These are phyloP conservation scores for Tagetes patula DNA, from an alignment of 129 eudicot genomes.

Conservation along the genomic window DNA sequence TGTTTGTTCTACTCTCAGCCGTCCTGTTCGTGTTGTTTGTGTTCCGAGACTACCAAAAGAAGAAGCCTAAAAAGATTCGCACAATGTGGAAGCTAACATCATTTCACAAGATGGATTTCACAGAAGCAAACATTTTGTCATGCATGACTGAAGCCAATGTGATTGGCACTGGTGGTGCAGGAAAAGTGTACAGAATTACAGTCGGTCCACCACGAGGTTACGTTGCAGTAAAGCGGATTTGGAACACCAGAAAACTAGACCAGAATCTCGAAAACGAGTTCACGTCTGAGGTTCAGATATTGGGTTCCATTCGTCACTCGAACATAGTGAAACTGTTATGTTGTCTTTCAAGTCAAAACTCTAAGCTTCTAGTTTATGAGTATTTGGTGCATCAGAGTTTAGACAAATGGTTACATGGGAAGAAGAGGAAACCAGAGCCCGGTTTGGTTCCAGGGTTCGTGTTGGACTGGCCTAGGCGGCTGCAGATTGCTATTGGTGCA, in stretches of 20 bases:
- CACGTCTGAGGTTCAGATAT: conserved; percentile 65
- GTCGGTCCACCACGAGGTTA: conserved; percentile 49
- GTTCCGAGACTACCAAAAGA: conserved; percentile 47
- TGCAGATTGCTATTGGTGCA: conserved; percentile 71
- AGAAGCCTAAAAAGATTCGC: conserved; percentile 45
- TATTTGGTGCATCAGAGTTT: conserved; percentile 86
- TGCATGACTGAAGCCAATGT: conserved; percentile 58
- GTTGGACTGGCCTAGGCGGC: conserved; percentile 71
- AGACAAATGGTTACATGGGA: conserved; percentile 75
- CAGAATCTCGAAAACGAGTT: conserved; percentile 58
- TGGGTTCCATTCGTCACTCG: conserved; percentile 77
- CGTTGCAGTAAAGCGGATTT: conserved; percentile 78
- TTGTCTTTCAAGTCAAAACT: conserved; percentile 69
- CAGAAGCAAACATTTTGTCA: conserved; percentile 52
- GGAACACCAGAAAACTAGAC: conserved; percentile 50
- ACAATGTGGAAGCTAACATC: conserved; percentile 68
- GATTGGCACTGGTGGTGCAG: conserved; percentile 78
- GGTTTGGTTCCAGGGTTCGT: conserved; percentile 28
- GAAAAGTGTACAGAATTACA: conserved; percentile 66
- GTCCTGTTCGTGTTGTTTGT: conserved; percentile 36
- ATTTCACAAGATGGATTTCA: conserved; percentile 65
- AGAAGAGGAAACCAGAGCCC: conserved; percentile 39
- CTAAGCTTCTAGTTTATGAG: conserved; percentile 86
- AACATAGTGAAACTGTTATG: conserved; percentile 85
- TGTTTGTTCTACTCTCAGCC: conserved; percentile 36